Base-by-base conservation (phyloP, 345 rosid genomes). In the Orychophragmus violaceus region DNA sequence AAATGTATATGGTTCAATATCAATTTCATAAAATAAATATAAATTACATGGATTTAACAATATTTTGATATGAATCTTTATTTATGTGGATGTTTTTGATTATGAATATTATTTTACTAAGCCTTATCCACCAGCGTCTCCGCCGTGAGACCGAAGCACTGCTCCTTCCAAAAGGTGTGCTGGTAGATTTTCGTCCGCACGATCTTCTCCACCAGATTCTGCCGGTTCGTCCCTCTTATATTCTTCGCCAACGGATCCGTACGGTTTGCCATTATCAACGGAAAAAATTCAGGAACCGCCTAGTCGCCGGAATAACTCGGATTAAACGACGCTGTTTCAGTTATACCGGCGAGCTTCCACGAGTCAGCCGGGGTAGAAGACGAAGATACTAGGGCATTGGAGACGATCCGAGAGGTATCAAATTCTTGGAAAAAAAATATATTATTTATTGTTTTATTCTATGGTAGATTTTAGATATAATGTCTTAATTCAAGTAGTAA, bases 71-170 rank as follows among this genome's bases (percentile, higher is more conserved):
- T n/a, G n/a, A n/a, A n/a, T n/a, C n/a, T n/a, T n/a, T n/a, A n/a
- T n/a, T n/a, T n/a, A n/a, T n/a, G n/a, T n/a, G n/a, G n/a, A n/a
- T n/a, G n/a, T n/a, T n/a, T n/a, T n/a, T n/a, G n/a, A n/a, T n/a
- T n/a, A n/a, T n/a, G n/a, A n/a, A n/a, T n/a, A n/a, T n/a, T n/a
- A n/a, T n/a, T n/a, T n/a, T n/a, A n/a, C n/a, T n/a, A n/a, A 42
- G 96, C 96, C 71, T 86, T 92, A 76, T 93, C 97, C 6, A 87
- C 94, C 3, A 90, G 81, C 5, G 98, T 86, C 84, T 87, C 97
- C 22, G 97, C 96, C 16, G 97, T 89, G 19, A 85, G 71, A 5
- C 97, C 96, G 58, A 92, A 92, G 75, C 95, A 92, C 25, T 87
- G 96, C 82, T 87, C 98, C 69, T 93, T 93, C 98, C 97, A 86